These are phyloP conservation scores for Helicosporidium sp. DNA, from an alignment of 139 green algal species.

Conservation along the genomic window DNA sequence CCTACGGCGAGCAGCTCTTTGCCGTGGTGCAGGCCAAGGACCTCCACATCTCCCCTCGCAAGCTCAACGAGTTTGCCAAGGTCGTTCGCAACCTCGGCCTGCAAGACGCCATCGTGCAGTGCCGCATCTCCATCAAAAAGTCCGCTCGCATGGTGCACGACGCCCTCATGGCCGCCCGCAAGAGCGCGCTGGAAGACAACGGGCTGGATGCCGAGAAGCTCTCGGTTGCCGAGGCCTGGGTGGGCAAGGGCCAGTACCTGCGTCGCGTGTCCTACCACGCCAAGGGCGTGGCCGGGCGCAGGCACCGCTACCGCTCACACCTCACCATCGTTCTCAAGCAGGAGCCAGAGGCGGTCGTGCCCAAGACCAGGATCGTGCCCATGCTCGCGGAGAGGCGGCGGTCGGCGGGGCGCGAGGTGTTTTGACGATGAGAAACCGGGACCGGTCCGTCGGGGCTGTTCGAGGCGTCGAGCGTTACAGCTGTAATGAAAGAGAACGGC, in stretches of 20 bases:
- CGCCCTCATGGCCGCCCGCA: constrained; percentile 13
- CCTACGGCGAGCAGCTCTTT: background rate
- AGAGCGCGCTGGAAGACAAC: constrained; percentile 23
- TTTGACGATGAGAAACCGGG: too few relatives aligned
- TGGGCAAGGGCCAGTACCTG: constrained; percentile 23
- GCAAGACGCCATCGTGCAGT: constrained; percentile 9
- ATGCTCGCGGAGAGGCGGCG: too few relatives aligned
- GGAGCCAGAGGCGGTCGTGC: too few relatives aligned
- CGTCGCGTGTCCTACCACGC: constrained; percentile 22
- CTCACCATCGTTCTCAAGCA: too few relatives aligned
- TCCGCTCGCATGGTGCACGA: constrained; percentile 9
- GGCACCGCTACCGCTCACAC: constrained; percentile 20
- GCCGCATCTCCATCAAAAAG: constrained; percentile 13
- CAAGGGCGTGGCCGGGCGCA: constrained; percentile 13
- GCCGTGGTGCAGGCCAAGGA: too few relatives aligned
- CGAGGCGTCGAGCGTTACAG: too few relatives aligned
- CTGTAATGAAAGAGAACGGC: too few relatives aligned
- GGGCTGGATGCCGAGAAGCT: constrained; percentile 15
- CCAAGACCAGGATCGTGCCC: too few relatives aligned
- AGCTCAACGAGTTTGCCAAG: constrained; percentile 20
- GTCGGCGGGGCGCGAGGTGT: too few relatives aligned
- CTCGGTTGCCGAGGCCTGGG: constrained; percentile 10
- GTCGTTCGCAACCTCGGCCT: constrained; percentile 3
- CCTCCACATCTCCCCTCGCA: constrained; percentile 11
- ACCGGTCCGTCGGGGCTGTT: too few relatives aligned